These are phyloP conservation scores for Drosera capensis DNA, from an alignment of 148 eudicot genomes.

Conservation along the genomic window DNA sequence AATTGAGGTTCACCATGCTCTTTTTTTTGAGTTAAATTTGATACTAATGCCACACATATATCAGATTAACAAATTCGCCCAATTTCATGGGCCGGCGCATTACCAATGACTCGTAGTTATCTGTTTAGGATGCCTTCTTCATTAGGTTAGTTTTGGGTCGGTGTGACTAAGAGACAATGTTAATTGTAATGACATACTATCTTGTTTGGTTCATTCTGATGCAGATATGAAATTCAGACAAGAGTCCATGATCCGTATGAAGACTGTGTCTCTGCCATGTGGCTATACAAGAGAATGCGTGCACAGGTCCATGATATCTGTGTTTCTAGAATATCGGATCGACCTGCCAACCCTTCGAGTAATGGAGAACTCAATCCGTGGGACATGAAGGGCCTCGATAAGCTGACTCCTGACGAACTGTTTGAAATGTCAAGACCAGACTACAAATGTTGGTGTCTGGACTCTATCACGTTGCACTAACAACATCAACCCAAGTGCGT, in stretches of 20 bases:
- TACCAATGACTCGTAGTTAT: too few species aligned
- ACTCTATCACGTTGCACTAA: too few species aligned
- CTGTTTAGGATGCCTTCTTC: too few species aligned
- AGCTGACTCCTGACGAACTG: slow-evolving; percentile 51
- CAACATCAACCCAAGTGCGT: too few species aligned
- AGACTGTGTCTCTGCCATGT: slow-evolving; percentile 55
- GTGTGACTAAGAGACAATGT: too few species aligned
- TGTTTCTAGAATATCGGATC: neutral
- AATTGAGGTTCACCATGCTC: too few species aligned
- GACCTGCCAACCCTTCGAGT: slow-evolving; percentile 2
- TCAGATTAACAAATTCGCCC: too few species aligned
- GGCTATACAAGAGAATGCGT: slow-evolving; percentile 61
- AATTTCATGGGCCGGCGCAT: too few species aligned
- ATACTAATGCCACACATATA: too few species aligned
- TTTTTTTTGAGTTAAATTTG: too few species aligned
- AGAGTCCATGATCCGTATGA: slow-evolving; percentile 54
- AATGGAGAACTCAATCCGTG: slow-evolving; percentile 13
- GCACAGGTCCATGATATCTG: slow-evolving; percentile 27
- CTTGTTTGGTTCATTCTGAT: slow-evolving; percentile 6
- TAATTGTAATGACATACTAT: too few species aligned
- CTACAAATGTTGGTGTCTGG: slow-evolving; percentile 69
- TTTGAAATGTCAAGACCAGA: slow-evolving; percentile 42
- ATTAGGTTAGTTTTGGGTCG: too few species aligned
- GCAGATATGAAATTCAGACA: slow-evolving; percentile 56
- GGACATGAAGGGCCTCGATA: slow-evolving; percentile 37